Evolutionary conservation across 345 rosid species (phyloP), one percentile per base, ranked within the genome.

Genomic region (Triadica sebifera): DNA sequence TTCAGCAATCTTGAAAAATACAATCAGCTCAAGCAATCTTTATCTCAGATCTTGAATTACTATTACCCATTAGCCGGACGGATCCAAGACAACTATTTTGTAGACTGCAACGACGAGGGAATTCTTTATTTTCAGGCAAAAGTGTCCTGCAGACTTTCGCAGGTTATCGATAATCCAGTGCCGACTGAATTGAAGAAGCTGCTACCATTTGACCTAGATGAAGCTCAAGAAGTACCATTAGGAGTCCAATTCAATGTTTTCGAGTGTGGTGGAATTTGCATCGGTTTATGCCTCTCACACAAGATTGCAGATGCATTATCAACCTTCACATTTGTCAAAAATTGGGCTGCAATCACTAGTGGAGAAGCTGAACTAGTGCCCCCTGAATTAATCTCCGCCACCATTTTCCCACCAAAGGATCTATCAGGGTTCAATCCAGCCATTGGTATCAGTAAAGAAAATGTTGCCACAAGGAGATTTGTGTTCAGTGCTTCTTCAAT

Each of bases 41-140:
- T 86, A 9, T 84, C 92, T 1, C 34, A 84, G 69, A 79, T 77
- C 65, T 79, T 90, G 60, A 66, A 75, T 46, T 78, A 29, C 4
- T 86, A 80, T 82, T 84, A 86, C 83, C 89, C 88, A 4, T 65
- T 88, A 6, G 85, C 94, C 0, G 94, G 90, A 6, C 74, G 78
- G 47, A 70, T 88, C 70, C 47, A 62, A 50, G 86, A 72, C 52
- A 77, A 81, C 12, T 47, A 4, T 22, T 17, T 47, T 19, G 69
- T 81, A 1, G 77, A 77, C 34, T 84, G 85, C 77, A 75, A 56
- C 45, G 83, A 80, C 6, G 47, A 75, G 20, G 87, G 85, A n/a
- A n/a, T 75, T 6, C 80, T 71, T 38, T 77, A 49, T n/a, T 3
- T 37, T 39, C 75, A 69, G 67, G 80, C 77, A 9, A 37, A 67